Evolutionary conservation across 495 filamentous ascomycete species (phyloP), one percentile per base, ranked within the genome.

Genomic region (Penicillium diatomitis): DNA sequence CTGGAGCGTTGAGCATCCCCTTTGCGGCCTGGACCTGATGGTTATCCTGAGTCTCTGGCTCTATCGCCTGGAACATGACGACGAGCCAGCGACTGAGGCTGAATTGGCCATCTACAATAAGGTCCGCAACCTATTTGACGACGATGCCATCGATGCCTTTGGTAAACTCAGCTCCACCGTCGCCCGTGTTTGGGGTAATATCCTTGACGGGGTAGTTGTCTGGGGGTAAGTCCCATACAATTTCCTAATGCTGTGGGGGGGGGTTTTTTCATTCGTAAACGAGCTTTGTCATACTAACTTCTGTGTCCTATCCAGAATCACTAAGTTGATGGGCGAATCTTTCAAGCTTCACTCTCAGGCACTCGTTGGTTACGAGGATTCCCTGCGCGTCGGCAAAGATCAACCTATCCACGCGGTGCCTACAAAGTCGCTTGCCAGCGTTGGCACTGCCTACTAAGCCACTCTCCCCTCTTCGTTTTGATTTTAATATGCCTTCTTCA

Each of bases 31-130:
- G 70, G 92, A 98, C 68, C 78, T 98, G 60, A 96, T 98, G 84
- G 91, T 98, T 72, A 96, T 96, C 57, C 87, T 98, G 60, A 96
- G 86, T 64, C 75, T 98, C 56, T 98, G 92, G 92, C 82, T 98
- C 61, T 96, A 95, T 74, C 87, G 88, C 70, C 83, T 98, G 74
- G 92, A 98, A 87, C 89, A 96, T 75, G 92, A 98, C 77, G 88
- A 94, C 56, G 94, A 97, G 71, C 82, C 85, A 8, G 88, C 90
- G 12, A 90, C 82, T 33, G 88, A 90, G 62, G 91, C 95, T 55
- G 92, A 98, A 66, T 61, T 88, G 66, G 80, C 76, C 64, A 94
- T 97, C 84, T 96, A 97, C 71, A 89, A 90, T 71, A 95, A 94
- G 73, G 80, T 98, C 45, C 86, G 90, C 44, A 82, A 82, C 69